Evolutionary conservation across 768 basidiomycete genomes (phyloP), one percentile per base, ranked within the genome.

Genomic region (Cubamyces lactineus): DNA sequence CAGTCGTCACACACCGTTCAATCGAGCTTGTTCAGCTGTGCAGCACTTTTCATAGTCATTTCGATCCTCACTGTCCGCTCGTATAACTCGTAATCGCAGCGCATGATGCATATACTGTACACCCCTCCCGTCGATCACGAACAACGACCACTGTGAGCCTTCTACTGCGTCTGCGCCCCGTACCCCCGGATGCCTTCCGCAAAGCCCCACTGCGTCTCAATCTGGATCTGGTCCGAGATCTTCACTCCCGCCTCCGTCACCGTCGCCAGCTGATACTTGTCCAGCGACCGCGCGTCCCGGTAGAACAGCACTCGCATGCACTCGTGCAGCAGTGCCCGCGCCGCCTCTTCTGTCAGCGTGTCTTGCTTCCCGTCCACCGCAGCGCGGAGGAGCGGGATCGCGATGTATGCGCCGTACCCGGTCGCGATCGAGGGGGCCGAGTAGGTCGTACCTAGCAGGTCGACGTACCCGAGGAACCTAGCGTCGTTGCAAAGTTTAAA

Each of bases 251-350:
- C 78, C 17, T 78, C 85, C 0, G 91, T 94, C 69, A 98, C 85
- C 0, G 84, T 93, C 5, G 94, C 96, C 59, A 98, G 84, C 95
- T 98, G 96, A 77, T 88, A 98, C 96, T 98, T 97, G 83, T 98
- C 91, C 74, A 96, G 78, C 79, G 92, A 94, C 67, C 96, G 83
- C 6, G 96, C 96, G 69, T 99, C 97, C 46, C 97, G 86, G 77
- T 99, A 99, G 77, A 89, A 98, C 50, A 99, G 82, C 16, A 98
- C 95, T 66, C 87, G 86, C 88, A 99, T 92, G 72, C 90, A 87
- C 52, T 91, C 85, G 69, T 91, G 85, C 55, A 99, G 72, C 61
- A 98, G 89, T 69, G 82, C 78, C 24, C 82, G 78, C 16, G 94
- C 97, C 59, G 94, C 85, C 41, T 87, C 88, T 70, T 91, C 89